Base-by-base conservation (phyloP, 23 red algal genomes). In the Chondrus crispus region DNA sequence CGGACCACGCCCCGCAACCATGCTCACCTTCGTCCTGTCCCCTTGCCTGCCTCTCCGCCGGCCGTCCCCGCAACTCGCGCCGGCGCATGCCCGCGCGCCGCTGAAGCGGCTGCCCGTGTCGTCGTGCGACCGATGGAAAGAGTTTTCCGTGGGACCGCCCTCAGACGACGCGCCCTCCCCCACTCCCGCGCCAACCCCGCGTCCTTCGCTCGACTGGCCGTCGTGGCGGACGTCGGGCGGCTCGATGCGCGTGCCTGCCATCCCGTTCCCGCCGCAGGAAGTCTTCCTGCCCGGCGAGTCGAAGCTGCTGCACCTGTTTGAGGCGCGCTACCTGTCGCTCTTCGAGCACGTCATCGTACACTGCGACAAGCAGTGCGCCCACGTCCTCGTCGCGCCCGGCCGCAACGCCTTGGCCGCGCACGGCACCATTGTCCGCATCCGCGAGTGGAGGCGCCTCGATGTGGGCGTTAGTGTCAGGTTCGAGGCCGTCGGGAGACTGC, bases 261-360 rank as follows among this genome's bases (percentile, higher is more conserved):
- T 92, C 28, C 89, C 89, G 1, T 92, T 92, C 30, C 89, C 89
- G 3, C 77, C 76, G 1, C 38, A 44, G 4, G 66, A 92, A 22
- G 89, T 92, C 28, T 84, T 92, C 26, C 24, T 92, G 79, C 89
- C 89, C 6, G 89, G 89, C 20, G 89, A 92, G 75, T 45, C 55
- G 1, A 92, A 92, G 35, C 50, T 32, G 2, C 76, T 92, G 47
- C 89, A 92, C 46, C 77, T 92, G 28, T 92, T 73, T 38, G 89
- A 92, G 58, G 76, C 89, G 62, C 89, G 89, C 46, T 92, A 84
- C 28, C 89, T 92, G 6, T 75, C 75, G 2, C 76, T 92, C 57
- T 92, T 92, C 28, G 89, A 92, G 46, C 46, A 75, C 37, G 64
- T 62, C 76, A 39, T 92, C 46, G 22, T 75, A 35, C 89, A 71